These are phyloP conservation scores for Zygoascus bituminiphila DNA, from an alignment of 805 yeast species.

Conservation along the genomic window DNA sequence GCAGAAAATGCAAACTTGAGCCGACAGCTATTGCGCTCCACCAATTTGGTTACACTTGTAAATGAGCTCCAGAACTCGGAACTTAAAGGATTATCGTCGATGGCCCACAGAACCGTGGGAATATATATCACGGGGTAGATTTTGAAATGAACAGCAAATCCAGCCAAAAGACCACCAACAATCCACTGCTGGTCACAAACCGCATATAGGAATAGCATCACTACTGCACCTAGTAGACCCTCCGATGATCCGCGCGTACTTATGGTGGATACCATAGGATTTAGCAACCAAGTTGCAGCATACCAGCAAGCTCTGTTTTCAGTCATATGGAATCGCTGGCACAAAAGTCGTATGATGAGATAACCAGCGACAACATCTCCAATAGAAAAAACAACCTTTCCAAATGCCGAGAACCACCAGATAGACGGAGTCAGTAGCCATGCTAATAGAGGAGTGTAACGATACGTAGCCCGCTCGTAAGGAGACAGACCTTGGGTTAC, in stretches of 20 bases:
- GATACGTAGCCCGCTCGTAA: constrained; percentile 74
- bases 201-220: constrained; percentile 44
- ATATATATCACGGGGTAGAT: constrained; percentile 85
- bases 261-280: constrained; percentile 92
- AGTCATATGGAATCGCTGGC: constrained; percentile 22
- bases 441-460: constrained; percentile 87
- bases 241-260: constrained; percentile 92
- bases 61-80: constrained; percentile 1
- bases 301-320: constrained; percentile 34
- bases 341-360: constrained; percentile 40
- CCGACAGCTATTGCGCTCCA: constrained; percentile 34
- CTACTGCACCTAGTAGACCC: constrained; percentile 72
- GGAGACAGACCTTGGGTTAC: constrained; percentile 61
- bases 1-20: constrained; percentile 37
- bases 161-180: constrained; percentile 45
- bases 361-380: constrained; percentile 80
- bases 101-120: constrained; percentile 54
- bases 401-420: constrained; percentile 46
- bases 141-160: constrained; percentile 79
- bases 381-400: constrained; percentile 66
- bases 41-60: constrained; percentile 7
- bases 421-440: constrained; percentile 74
- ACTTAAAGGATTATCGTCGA: constrained; percentile 21
- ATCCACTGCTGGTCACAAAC: constrained; percentile 37
- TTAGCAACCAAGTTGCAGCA: constrained; percentile 71